Percentiles rank a stretch among this genome's conserved stretches.
phyloP scores from a whole-genome alignment of 352 stramenopile genomes.

The Phytophthora megakarya region DNA sequence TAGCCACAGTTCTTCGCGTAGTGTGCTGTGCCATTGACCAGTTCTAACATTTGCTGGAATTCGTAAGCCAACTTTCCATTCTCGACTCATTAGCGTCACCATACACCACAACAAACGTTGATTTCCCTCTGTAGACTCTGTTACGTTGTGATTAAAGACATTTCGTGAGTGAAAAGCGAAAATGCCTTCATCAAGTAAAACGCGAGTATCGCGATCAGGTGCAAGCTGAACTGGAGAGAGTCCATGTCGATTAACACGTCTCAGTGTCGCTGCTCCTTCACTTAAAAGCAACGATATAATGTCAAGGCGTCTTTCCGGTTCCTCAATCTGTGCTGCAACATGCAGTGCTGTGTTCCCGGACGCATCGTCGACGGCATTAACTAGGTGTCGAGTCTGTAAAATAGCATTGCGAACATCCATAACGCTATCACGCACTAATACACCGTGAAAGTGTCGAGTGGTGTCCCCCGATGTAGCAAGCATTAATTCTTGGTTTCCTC shows the following conservation, averaged over 20 bases:
- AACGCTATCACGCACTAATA: conserved; percentile 52
- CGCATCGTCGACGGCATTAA: conserved; percentile 55
- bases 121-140: neutral
- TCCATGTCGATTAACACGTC: conserved; percentile 56
- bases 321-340: conserved; percentile 56
- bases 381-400: conserved; percentile 49
- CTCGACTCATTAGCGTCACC: conserved; percentile 54
- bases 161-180: conserved; percentile 51
- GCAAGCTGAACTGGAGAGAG: conserved; percentile 57
- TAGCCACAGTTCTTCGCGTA: conserved; percentile 67
- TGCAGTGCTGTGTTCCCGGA: conserved; percentile 69
- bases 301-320: conserved; percentile 50
- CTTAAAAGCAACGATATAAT: conserved; percentile 55
- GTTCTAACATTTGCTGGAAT: conserved; percentile 42
- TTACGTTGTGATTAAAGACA: neutral
- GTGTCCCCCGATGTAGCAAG: conserved; percentile 25
- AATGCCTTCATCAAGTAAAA: conserved; percentile 51
- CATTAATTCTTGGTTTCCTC: conserved; percentile 18
- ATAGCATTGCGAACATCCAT: conserved; percentile 60
- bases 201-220: conserved; percentile 25
- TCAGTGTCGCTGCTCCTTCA: conserved; percentile 52
- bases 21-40: conserved; percentile 59
- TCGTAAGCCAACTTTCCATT: conserved; percentile 44
- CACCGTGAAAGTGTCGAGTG: conserved; percentile 51
- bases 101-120: conserved; percentile 63